Base-by-base conservation (phyloP, 257 asterid genomes). In the Hygrophila difformis region DNA sequence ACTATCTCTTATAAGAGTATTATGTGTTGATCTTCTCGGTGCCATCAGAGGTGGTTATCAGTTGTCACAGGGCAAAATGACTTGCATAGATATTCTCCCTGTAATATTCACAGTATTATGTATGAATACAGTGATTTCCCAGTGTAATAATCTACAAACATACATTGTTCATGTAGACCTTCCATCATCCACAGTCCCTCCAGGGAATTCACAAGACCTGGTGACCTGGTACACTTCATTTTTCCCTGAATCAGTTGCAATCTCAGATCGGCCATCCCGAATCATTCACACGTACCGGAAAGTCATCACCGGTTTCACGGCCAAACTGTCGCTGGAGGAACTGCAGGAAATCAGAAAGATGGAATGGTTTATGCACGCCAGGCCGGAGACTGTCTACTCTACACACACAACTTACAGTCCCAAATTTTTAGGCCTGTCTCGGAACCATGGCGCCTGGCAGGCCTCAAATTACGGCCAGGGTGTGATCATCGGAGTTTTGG, bases 261-360 rank as follows among this genome's bases (percentile, higher is more conserved):
- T n/a, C n/a, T n/a, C 31, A 26, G 31, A 26, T 26, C 31, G 8
- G 31, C 31, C 31, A 26, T n/a, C n/a, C n/a, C 31, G 8, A 8
- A 33, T 59, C 39, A 11, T 41, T 23, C 2, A 49, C 45, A 18
- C 57, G 6, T 59, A 59, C 8, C 65, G 46, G 14, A 49, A 24
- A 6, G 66, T 69, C 29, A 38, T 70, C 2, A 38, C 14, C 0
- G 80, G 80, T 4, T 73, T 73, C 23, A 61, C 73, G 0, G 76
- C 70, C 2, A 50, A 12, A 28, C 22, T 73, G 22, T 40, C 76
- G 17, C 17, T 55, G 9, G 63, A 61, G 3, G 56, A 73, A 13
- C 57, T 55, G 14, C 61, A 55, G 11, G 12, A 23, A 4, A 28
- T 58, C 44, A 33, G 33, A n/a, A 21, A 20, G 10, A 48, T 24